Conservation (phyloP, 768 basidiomycete species). For the Neoboletus subvelutipes region DNA sequence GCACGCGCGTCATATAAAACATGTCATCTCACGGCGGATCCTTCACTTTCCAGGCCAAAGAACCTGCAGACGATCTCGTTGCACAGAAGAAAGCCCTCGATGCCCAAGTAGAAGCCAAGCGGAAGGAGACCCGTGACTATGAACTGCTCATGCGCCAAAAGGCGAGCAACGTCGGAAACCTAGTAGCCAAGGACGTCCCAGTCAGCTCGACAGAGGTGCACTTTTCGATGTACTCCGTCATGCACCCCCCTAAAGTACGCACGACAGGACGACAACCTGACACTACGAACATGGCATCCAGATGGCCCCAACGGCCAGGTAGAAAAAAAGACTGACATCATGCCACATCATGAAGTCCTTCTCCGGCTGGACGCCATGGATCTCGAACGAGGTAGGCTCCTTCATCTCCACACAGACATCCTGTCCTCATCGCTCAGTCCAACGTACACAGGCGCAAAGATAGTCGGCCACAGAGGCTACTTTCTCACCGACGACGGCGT, state of each 20-base stretch:
- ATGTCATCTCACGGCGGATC: not conserved
- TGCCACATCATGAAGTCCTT: conserved; percentile 98
- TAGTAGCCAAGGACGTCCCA: conserved; percentile 85
- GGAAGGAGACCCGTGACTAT: conserved; percentile 73
- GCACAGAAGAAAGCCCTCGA: conserved; percentile 84
- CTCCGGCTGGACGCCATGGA: conserved; percentile 94
- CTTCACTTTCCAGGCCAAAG: conserved; percentile 65
- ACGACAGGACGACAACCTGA: conserved; percentile 83
- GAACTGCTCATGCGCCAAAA: conserved; percentile 78
- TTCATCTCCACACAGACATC: not conserved
- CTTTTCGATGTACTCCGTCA: not conserved
- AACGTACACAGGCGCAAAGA: conserved; percentile 70
- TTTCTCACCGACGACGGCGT: conserved; percentile 95
- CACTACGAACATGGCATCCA: conserved; percentile 84
- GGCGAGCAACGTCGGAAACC: conserved; percentile 84
- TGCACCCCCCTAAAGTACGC: not conserved
- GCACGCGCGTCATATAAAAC: too few relatives aligned
- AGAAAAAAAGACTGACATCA: conserved; percentile 69
- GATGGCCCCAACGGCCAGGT: conserved; percentile 71
- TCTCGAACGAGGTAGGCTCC: conserved; percentile 75
- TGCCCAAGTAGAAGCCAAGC: conserved; percentile 70
- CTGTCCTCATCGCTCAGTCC: conserved; percentile 9
- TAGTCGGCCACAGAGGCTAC: conserved; percentile 94
- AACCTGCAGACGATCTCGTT: conserved; percentile 86
- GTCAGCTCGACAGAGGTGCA: conserved; percentile 84